These are phyloP conservation scores for Canna indica DNA, from an alignment of 176 grass and related monocot genomes.

Conservation along the genomic window DNA sequence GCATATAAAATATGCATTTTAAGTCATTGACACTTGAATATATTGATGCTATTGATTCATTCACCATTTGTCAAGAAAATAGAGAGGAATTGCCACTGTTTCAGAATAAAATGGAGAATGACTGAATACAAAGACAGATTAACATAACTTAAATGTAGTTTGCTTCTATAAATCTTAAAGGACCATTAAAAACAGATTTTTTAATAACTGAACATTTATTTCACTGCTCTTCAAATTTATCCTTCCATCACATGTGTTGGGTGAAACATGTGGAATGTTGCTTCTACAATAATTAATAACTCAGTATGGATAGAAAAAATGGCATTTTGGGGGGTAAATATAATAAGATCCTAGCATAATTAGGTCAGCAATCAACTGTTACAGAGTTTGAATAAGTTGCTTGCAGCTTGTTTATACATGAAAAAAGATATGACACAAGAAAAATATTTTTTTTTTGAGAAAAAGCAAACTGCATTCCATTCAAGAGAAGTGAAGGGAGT, in stretches of 20 bases:
- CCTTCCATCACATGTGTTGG: too few species aligned
- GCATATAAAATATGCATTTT: not conserved
- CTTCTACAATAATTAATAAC: too few species aligned
- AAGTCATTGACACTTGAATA: slow-evolving; percentile 10
- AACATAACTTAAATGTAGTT: not conserved
- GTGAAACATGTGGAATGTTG: too few species aligned
- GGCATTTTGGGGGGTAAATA: not conserved
- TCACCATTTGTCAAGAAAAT: not conserved
- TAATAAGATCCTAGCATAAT: not conserved
- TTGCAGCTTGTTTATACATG: not conserved
- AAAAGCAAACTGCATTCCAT: slow-evolving; percentile 89
- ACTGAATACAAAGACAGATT: not conserved
- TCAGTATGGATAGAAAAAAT: too few species aligned
- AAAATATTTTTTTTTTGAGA: slow-evolving; percentile 5
- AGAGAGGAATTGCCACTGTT: not conserved
- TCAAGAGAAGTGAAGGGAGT: too few species aligned
- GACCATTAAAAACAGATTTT: too few species aligned
- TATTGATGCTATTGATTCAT: not conserved
- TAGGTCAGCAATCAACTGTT: not conserved
- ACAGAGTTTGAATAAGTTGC: not conserved
- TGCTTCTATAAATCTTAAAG: not conserved
- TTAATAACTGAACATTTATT: too few species aligned
- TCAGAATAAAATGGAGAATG: not conserved
- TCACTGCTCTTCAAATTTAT: too few species aligned
- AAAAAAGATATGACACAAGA: slow-evolving; percentile 2